These are phyloP conservation scores for Claviceps spartinae DNA, from an alignment of 2,329 filamentous ascomycete species.

Conservation along the genomic window DNA sequence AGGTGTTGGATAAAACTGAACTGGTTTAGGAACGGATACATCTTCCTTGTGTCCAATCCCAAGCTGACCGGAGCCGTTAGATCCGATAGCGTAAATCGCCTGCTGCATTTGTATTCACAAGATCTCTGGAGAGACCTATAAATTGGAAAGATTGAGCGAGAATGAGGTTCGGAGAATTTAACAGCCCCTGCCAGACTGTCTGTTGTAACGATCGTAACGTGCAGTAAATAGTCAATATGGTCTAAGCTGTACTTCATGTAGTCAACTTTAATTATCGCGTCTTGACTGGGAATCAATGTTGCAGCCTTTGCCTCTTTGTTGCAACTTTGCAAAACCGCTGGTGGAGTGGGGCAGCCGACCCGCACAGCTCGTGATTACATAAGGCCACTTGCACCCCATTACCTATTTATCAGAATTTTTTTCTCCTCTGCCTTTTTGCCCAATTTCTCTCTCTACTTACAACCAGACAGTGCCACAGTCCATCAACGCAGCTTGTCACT, in stretches of 20 bases:
- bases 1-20: slow-evolving; percentile 36
- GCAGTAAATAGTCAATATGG: too few species aligned
- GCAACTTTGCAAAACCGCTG: background rate
- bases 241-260: too few species aligned
- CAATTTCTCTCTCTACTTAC: too few species aligned
- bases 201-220: too few species aligned
- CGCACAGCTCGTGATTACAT: background rate
- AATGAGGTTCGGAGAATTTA: too few species aligned
- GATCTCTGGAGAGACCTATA: background rate
- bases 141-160: too few species aligned
- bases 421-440: accelerated
- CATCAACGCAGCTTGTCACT: background rate
- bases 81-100: slow-evolving; percentile 56
- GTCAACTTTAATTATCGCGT: too few species aligned
- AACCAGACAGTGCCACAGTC: background rate
- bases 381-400: background rate
- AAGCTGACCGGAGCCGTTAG: slow-evolving; percentile 64
- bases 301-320: background rate
- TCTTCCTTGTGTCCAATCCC: slow-evolving; percentile 60
- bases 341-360: background rate
- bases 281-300: background rate
- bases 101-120: slow-evolving; percentile 21
- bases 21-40: slow-evolving; percentile 50
- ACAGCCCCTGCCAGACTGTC: too few species aligned
- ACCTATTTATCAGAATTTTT: background rate